Evolutionary conservation across 305 asterid species (phyloP).

Genomic region (Ilex paraguariensis): DNA sequence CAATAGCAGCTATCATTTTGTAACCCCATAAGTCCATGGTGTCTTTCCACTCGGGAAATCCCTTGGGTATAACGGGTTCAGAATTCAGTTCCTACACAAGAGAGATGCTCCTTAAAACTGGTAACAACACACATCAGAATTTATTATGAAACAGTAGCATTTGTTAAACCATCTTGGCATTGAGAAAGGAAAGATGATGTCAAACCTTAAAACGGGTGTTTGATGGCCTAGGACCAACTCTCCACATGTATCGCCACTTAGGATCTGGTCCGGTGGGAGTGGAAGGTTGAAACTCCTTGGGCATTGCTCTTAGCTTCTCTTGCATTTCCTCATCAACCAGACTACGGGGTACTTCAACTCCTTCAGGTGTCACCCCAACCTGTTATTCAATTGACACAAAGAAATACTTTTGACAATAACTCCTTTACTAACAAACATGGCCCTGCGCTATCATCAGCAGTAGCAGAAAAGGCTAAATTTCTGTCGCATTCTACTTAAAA

Average conservation of each 20-base stretch:
- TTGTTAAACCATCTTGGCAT: background rate
- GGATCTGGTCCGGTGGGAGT: slow-evolving; percentile 92
- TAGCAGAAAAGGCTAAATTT: no score
- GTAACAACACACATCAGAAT: no score
- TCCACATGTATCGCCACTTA: slow-evolving; percentile 99
- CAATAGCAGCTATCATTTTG: slow-evolving; percentile 89
- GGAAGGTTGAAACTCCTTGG: slow-evolving; percentile 56
- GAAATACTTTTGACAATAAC: no score
- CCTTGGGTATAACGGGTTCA: slow-evolving; percentile 95
- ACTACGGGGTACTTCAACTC: slow-evolving; percentile 98
- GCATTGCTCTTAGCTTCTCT: slow-evolving; percentile 67
- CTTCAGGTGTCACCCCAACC: slow-evolving; percentile 99
- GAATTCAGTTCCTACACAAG: slow-evolving; percentile 73
- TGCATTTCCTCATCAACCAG: slow-evolving; percentile 82
- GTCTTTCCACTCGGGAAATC: slow-evolving; percentile 85
- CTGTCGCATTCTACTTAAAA: no score
- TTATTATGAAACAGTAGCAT: no score
- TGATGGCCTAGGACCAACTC: slow-evolving; percentile 84
- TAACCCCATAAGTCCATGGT: slow-evolving; percentile 95
- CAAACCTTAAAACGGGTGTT: slow-evolving; percentile 74
- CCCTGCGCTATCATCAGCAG: no score
- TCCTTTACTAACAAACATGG: no score
- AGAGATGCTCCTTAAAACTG: background rate
- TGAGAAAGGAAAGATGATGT: slow-evolving; percentile 8
- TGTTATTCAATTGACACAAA: slow-evolving; percentile 13